Base-by-base conservation (phyloP, 768 basidiomycete genomes). In the Dentipellis sp. region DNA sequence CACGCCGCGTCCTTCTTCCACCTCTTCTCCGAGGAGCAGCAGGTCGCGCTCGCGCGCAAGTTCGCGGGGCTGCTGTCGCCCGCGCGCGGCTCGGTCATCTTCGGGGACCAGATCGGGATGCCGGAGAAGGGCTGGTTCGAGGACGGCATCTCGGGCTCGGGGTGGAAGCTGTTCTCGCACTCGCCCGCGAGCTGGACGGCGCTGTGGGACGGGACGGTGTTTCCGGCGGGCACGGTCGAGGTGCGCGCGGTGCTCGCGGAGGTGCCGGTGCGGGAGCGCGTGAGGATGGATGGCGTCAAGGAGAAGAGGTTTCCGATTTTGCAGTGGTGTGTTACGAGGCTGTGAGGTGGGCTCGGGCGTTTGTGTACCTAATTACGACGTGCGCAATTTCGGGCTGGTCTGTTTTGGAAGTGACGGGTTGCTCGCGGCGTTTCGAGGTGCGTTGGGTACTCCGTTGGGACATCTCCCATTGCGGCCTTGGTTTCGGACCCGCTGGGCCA, bases 1-100 rank as follows among this genome's bases (percentile, higher is more conserved):
- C 76, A 81, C 61, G 73, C 75, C 2, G 69, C 74, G 14, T 65
- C 76, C 4, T 68, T 82, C 64, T 81, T 83, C 62, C 69, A 73
- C 65, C 63, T 80, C 39, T 81, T 81, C 64, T 16, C 16, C 16
- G 55, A 61, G 54, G 68, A 58, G 14, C 51, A 67, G 34, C 79
- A 82, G 59, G 56, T 65, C 7, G 60, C 71, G 34, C 65, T 81
- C 49, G 79, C 75, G 1, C 65, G 63, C 22, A 65, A 66, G 6
- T 61, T 79, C 22, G 76, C 42, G 1, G 68, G 68, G 9, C 64
- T 80, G 8, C 69, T 80, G n/a, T 68, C 72, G 0, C 72, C 71
- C 2, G 61, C 61, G 16, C 70, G 74, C 0, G 80, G 78, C 1
- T 78, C 77, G 3, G 60, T 77, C 16, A 72, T 79, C 40, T 74